These are phyloP conservation scores for Mycosarcoma mackinlayi DNA, from an alignment of 1,284 basidiomycete species.

Conservation along the genomic window DNA sequence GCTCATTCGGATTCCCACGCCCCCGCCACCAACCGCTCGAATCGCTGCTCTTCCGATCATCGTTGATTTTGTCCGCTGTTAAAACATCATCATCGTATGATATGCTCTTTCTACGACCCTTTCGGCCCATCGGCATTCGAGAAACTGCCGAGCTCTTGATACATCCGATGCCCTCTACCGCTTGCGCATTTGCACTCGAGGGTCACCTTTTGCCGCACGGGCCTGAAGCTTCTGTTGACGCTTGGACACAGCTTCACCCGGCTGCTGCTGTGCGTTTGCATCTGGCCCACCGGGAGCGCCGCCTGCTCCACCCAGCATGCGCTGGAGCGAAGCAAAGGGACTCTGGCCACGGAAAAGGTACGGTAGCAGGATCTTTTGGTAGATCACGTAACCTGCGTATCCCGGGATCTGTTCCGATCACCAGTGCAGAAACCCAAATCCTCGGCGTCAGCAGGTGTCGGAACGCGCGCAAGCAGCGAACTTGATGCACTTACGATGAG, in stretches of 20 bases:
- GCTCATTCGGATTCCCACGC: too few species aligned
- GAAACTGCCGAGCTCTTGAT: too few species aligned
- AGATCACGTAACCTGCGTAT: slow-evolving; percentile 65
- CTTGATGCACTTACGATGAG: slow-evolving; percentile 56
- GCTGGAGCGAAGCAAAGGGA: slow-evolving; percentile 38
- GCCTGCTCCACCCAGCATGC: slow-evolving; percentile 8
- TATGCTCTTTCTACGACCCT: too few species aligned
- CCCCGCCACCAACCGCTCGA: too few species aligned
- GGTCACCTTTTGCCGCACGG: slow-evolving; percentile 57
- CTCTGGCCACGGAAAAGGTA: slow-evolving; percentile 58
- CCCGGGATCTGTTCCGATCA: slow-evolving; percentile 63
- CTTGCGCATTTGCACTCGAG: slow-evolving; percentile 52
- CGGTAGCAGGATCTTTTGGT: slow-evolving; percentile 59
- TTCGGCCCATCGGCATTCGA: too few species aligned
- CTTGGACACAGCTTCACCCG: slow-evolving; percentile 47
- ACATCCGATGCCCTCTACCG: slow-evolving; percentile 10
- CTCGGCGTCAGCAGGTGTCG: background rate
- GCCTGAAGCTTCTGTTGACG: slow-evolving; percentile 66
- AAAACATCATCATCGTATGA: too few species aligned
- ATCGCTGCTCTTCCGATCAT: too few species aligned
- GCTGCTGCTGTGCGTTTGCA: slow-evolving; percentile 23
- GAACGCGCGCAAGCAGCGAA: too few species aligned
- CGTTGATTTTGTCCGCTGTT: too few species aligned
- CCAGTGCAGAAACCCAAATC: background rate
- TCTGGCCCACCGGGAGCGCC: slow-evolving; percentile 4